Evolutionary conservation across 1,284 basidiomycete genomes (phyloP), one percentile per base, ranked within the genome.

Genomic region (Rugosomyces carneus): DNA sequence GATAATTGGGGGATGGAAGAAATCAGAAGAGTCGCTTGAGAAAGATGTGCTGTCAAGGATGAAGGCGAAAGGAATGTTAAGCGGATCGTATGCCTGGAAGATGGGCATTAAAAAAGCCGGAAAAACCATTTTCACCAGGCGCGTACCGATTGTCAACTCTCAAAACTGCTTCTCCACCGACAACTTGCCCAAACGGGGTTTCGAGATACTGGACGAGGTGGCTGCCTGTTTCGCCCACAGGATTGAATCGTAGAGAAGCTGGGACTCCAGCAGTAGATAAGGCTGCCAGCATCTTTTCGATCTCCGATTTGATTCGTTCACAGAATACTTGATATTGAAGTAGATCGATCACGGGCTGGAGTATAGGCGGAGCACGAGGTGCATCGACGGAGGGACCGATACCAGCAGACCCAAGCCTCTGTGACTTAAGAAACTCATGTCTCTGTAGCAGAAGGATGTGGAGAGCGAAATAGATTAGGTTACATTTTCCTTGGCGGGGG

Each of bases 251-350:
- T 16, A 87, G 66, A 8, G 65, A 69, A 4, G 76, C 73, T 8
- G 70, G 60, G n/a, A 90, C 73, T 2, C 81, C 80, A 0, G 73
- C 78, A 34, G 53, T 60, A 16, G 60, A 62, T 42, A 90, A 61
- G 1, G 76, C 76, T 21, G 51, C 44, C 4, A 69, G 67, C 41
- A 80, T 70, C 50, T 69, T 71, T 37, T 66, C 61, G 26, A 89
- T 62, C 64, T 88, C 83, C 1, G 61, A 49, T 44, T 75, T 71
- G 34, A 89, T 69, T 48, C 80, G 72, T 45, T 72, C 60, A 57
- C 81, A 84, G 60, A 90, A 89, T 16, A 77, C 76, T 53, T 78
- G 75, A 57, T 89, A 90, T 61, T 89, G 87, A 31, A 89, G 62
- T 18, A 88, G 55, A 57, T 88, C 84, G 51, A 89, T 80, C 49